Evolutionary conservation across 106 monocot genomes (phyloP), one percentile per base, ranked within the genome.

Genomic region (Hemerocallis citrina): DNA sequence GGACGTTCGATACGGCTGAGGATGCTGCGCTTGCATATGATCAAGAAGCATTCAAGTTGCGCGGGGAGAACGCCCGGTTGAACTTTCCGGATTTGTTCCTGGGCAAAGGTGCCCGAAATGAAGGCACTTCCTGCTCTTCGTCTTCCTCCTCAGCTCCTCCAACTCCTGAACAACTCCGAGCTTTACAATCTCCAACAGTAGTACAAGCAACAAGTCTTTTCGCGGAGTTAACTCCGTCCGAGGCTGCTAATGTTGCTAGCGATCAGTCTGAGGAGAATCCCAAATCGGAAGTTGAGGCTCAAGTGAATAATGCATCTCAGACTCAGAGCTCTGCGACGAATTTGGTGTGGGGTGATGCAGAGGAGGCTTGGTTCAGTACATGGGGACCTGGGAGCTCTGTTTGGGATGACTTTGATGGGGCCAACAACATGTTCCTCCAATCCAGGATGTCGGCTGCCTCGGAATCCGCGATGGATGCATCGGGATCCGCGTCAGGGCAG

Each of bases 1-100:
- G 93, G 48, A 94, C 93, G 1, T 94, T 94, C 68, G 85, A 89
- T 80, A 94, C 93, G 9, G 85, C 93, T 6, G 89, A 93, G 75
- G 93, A 85, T 57, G 93, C 89, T 8, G 93, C 93, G 23, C 68
- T 88, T 41, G 93, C 93, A 12, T 93, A 93, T 60, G 93, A 93
- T 74, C 76, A 79, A n/a, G 93, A 93, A 65, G 93, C 93, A 3
- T 93, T 74, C 77, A 81, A 67, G 66, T 79, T 93, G 15, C 73
- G 93, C 6, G 93, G 93, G 16, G 88, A 85, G 72, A 93, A 78
- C 57, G 93, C 93, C 5, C 72, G 82, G 15, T 81, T 93, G 66
- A 93, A 93, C 64, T 93, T 93, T 74, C 93, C 93, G 31, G 21
- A 79, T 8, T 85, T 93, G 44, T 93, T 89, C 65, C 72, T 79